A percentile compares a stretch with the other conserved stretches of the same genome.
Conservation (phyloP, 345 rosid genomes). For the Eutrema yunnanense region DNA sequence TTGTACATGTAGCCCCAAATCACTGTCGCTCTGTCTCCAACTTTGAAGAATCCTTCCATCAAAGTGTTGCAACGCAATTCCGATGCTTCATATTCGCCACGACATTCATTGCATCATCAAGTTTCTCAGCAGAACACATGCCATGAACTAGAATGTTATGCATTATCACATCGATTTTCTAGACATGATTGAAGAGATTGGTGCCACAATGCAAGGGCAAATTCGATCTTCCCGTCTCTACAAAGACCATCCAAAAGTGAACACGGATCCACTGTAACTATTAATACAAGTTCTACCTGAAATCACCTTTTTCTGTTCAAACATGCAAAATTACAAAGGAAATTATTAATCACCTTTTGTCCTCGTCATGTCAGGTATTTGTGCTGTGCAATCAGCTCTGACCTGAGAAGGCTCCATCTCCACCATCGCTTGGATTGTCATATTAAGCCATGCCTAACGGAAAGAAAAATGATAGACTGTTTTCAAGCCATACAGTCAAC, state of each 20-base stretch:
- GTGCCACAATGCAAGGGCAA: conserved; percentile 65
- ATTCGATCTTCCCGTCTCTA: conserved; percentile 52
- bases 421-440: conserved; percentile 5
- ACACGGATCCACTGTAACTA: background rate
- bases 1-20: conserved; percentile 60
- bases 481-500: background rate
- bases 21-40: conserved; percentile 43
- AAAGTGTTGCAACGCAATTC: conserved; percentile 67
- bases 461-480: background rate
- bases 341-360: conserved; percentile 18
- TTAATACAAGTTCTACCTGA: background rate
- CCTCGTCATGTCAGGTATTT: conserved; percentile 33
- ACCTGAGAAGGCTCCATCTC: conserved; percentile 25
- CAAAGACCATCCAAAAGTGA: conserved; percentile 71
- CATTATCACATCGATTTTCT: conserved; percentile 59
- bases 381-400: conserved; percentile 25
- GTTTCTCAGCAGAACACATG: conserved; percentile 67
- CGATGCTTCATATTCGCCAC: conserved; percentile 49
- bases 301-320: background rate
- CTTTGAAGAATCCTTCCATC: conserved; percentile 75
- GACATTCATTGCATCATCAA: conserved; percentile 56
- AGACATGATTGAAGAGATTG: conserved; percentile 48
- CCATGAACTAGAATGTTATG: conserved; percentile 78
- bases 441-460: conserved; percentile 27
- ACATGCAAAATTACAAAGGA: background rate